Evolutionary conservation across 305 asterid species (phyloP).

Genomic region (Rubia peregrina): DNA sequence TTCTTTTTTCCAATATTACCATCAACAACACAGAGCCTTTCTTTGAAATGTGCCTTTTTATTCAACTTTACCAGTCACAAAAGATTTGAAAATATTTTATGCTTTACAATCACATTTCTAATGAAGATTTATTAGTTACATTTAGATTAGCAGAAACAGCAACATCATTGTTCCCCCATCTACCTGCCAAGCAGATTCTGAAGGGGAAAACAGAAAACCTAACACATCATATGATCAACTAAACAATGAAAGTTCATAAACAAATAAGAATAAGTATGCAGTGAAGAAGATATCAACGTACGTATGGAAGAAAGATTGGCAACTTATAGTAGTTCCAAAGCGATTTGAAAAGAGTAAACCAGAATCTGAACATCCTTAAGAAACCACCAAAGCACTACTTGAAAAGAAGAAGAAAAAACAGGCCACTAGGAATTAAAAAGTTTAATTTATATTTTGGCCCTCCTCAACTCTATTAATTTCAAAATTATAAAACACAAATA

Average conservation of each 20-base stretch:
- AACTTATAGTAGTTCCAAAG: background rate
- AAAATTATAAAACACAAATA: background rate
- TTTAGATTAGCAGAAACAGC: background rate
- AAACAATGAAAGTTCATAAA: background rate
- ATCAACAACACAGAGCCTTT: background rate
- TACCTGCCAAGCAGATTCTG: background rate
- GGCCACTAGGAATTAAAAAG: background rate
- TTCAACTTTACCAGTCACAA: background rate
- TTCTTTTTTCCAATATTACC: background rate
- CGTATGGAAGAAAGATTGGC: background rate
- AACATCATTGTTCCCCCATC: background rate
- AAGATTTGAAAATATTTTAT: background rate
- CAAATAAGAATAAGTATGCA: background rate
- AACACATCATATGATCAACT: background rate
- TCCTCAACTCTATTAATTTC: background rate
- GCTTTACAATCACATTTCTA: no score
- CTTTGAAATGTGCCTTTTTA: background rate
- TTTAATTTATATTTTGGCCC: background rate
- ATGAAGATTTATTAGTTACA: background rate
- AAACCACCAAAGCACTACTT: background rate
- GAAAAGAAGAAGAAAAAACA: background rate
- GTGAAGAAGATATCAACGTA: no score
- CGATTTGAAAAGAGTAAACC: background rate
- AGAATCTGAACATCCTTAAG: no score
- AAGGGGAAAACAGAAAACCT: slow-evolving; percentile 2